phyloP scores from a whole-genome alignment of 192 early-diverging fungal genomes.

The Gryganskiella cystojenkinii region DNA sequence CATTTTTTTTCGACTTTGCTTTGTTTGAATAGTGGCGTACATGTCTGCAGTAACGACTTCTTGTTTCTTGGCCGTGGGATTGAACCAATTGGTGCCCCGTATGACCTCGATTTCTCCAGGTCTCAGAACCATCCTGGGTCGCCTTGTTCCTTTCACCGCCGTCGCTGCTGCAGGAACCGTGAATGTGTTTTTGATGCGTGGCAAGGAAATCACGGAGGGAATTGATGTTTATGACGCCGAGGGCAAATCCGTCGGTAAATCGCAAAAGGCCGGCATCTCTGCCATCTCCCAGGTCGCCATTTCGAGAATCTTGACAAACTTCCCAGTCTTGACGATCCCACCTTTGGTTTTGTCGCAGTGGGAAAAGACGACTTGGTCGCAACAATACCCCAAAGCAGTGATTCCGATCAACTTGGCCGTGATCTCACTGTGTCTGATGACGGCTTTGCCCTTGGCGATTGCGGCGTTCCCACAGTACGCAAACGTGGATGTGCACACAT shows the following conservation, averaged over 20 bases:
- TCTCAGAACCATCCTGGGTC: conserved; percentile 52
- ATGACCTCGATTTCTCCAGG: conserved; percentile 58
- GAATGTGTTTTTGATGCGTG: conserved; percentile 87
- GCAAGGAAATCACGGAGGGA: conserved; percentile 85
- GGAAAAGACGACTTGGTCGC: conserved; percentile 68
- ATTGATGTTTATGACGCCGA: conserved; percentile 76
- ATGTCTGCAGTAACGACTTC: conserved; percentile 80
- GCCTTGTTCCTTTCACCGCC: conserved; percentile 78
- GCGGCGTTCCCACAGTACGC: conserved; percentile 83
- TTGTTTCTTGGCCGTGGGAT: conserved; percentile 77
- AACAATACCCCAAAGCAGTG: conserved; percentile 60
- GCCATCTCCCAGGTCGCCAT: conserved; percentile 83
- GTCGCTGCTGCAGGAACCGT: conserved; percentile 85
- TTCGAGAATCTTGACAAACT: conserved; percentile 78
- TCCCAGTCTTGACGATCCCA: conserved; percentile 79
- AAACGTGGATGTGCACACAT: conserved; percentile 61
- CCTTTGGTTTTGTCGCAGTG: conserved; percentile 74
- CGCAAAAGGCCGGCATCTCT: conserved; percentile 68
- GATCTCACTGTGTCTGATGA: conserved; percentile 76
- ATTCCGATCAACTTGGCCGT: conserved; percentile 75
- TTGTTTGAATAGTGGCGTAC: conserved; percentile 70
- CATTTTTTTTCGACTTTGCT: not conserved
- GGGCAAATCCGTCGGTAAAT: conserved; percentile 74
- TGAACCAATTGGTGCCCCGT: conserved; percentile 72
- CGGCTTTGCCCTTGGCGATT: conserved; percentile 80